A percentile compares a stretch with the other conserved stretches of the same genome.
phyloP scores from a whole-genome alignment of 768 basidiomycete genomes.

The Neoboletus brunneissimus region DNA sequence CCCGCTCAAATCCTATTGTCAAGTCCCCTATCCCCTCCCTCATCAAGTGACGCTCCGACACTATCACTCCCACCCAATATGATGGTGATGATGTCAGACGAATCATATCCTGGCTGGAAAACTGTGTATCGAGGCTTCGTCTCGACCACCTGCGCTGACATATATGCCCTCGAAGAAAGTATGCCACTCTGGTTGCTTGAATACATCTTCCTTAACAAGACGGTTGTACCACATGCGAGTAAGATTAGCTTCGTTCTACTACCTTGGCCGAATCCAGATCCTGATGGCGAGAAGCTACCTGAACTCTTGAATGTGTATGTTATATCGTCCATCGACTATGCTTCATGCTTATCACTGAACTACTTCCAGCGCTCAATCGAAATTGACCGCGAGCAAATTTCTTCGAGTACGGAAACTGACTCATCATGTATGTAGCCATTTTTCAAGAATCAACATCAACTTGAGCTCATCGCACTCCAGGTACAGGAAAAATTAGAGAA shows the following conservation, averaged over 20 bases:
- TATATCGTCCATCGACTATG: not conserved
- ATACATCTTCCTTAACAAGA: slow-evolving; percentile 71
- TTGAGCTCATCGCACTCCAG: slow-evolving; percentile 35
- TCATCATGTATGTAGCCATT: slow-evolving; percentile 58
- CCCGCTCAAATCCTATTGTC: slow-evolving; percentile 55
- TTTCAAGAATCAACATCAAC: not conserved
- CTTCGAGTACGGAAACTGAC: slow-evolving; percentile 84
- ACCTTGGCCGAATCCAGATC: slow-evolving; percentile 64
- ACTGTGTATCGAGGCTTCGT: slow-evolving; percentile 76
- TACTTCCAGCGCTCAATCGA: slow-evolving; percentile 62
- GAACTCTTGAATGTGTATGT: slow-evolving; percentile 85
- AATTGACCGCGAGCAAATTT: slow-evolving; percentile 84
- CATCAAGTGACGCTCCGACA: slow-evolving; percentile 68
- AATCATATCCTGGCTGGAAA: slow-evolving; percentile 69
- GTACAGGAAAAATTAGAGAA: slow-evolving; percentile 82
- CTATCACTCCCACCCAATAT: slow-evolving; percentile 58
- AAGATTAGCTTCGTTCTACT: slow-evolving; percentile 91
- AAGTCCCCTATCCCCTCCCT: slow-evolving; percentile 60
- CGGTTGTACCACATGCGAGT: slow-evolving; percentile 47
- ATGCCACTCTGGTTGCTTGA: slow-evolving; percentile 91
- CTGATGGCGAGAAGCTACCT: slow-evolving; percentile 60
- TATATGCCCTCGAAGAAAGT: slow-evolving; percentile 59
- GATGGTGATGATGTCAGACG: slow-evolving; percentile 77
- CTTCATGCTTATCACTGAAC: not conserved
- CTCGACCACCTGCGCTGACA: slow-evolving; percentile 52